Conservation (phyloP, 225 moss, liverwort and hornwort species). For the Asterella californica region DNA sequence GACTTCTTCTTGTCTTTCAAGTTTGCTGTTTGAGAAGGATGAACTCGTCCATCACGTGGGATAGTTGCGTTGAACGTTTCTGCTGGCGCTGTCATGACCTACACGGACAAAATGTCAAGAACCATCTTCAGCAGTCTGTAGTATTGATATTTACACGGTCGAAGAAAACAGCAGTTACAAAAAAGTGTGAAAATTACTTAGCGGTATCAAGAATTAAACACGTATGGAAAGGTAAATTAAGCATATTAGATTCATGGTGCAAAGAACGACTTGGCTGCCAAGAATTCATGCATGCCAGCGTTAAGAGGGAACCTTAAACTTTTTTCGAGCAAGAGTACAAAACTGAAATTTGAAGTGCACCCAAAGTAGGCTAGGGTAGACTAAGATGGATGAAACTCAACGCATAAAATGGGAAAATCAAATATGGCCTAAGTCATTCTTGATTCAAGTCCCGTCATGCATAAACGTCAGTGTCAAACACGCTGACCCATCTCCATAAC, state of each 20-base stretch:
- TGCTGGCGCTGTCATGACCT: neutral
- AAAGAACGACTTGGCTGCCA: neutral
- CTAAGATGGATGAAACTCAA: no score
- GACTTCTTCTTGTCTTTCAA: slow-evolving; percentile 23
- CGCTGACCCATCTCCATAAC: no score
- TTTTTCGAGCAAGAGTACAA: no score
- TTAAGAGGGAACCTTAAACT: no score
- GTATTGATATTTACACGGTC: neutral
- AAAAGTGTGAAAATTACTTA: neutral
- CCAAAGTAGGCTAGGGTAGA: no score
- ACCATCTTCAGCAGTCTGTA: neutral
- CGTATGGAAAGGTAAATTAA: neutral
- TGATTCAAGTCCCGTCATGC: no score
- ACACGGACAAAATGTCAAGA: neutral
- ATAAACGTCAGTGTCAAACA: no score
- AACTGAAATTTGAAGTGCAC: no score
- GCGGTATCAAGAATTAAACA: no score
- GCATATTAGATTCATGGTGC: neutral
- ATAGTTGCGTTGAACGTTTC: slow-evolving; percentile 5
- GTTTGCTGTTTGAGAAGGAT: slow-evolving; percentile 3
- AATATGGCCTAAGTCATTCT: no score
- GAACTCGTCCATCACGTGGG: slow-evolving; percentile 13
- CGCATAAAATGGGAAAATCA: no score
- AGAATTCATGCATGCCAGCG: no score
- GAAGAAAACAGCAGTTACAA: neutral